Evolutionary conservation across 768 basidiomycete genomes (phyloP), one percentile per base, ranked within the genome.

Genomic region (Boletus subparvulus): DNA sequence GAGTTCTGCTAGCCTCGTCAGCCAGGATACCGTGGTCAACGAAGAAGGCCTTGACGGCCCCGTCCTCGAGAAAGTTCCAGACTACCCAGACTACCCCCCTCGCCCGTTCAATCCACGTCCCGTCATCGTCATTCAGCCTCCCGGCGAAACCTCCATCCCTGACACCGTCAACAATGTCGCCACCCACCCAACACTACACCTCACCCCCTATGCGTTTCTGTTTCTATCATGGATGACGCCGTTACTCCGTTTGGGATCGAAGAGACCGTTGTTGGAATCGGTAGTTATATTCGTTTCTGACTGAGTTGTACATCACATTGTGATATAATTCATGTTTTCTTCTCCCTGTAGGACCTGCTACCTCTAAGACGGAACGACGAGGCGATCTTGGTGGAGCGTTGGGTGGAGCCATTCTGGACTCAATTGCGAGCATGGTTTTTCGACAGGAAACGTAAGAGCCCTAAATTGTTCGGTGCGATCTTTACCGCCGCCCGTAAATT

Each of bases 231-330:
- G 67, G 67, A 61, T 68, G 58, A 68, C 67, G 16, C 67, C 67
- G 9, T 53, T 68, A 47, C 59, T 68, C 49, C 47, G 39, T 16
- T 52, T 68, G 56, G 67, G 67, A 49, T 52, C 64, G 32, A 68
- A 65, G 58, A 60, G 67, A 30, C 67, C 67, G n/a, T 58, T 68
- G 58, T 53, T 68, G 61, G 64, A 68, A 68, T 63, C 67, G 67
- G 67, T 68, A 64, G 64, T 64, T 68, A 65, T 68, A 56, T 68
- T 61, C 26, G 19, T 40, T 58, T 65, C 59, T 60, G 61, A 63
- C 14, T 68, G 32, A 65, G 6, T 5, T 61, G 59, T 65, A 68
- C 36, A 53, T 58, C 54, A 56, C 37, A 44, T 67, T 64, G 44
- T 61, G 48, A 50, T 65, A 19, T 63, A 54, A 52, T 55, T 45